Conservation (phyloP, 192 early-diverging fungal genomes). For the Cetraspora pellucida region DNA sequence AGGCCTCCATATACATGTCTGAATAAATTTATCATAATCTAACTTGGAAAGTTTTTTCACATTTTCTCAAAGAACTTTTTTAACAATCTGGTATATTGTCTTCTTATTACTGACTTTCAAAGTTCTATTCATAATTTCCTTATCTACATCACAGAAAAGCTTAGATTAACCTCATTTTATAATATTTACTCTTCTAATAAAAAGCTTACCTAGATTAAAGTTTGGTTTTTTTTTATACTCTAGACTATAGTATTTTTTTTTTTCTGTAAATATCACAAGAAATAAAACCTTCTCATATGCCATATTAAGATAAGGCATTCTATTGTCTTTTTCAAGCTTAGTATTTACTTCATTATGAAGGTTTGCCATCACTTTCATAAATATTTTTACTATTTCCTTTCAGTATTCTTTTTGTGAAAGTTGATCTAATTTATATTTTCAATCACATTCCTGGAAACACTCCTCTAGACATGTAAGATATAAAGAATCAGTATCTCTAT, state of each 20-base stretch:
- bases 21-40: not conserved
- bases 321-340: not conserved
- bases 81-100: not conserved
- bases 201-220: not conserved
- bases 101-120: not conserved
- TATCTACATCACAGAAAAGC: not conserved
- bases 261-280: not conserved
- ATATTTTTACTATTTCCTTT: constrained; percentile 15
- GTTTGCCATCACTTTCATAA: not conserved
- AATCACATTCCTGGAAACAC: constrained; percentile 6
- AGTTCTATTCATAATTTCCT: not conserved
- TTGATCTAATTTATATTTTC: not conserved
- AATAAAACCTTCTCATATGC: constrained; percentile 18
- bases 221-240: not conserved
- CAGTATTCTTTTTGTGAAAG: constrained; percentile 3
- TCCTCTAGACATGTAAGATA: not conserved
- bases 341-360: not conserved
- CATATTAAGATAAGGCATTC: constrained; percentile 3
- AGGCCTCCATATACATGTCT: not conserved
- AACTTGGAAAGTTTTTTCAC: not conserved
- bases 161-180: not conserved
- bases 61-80: not conserved
- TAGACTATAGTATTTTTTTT: not conserved
- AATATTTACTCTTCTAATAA: not conserved
- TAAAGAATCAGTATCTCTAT: constrained; percentile 16